phyloP scores from a whole-genome alignment of 2,329 filamentous ascomycete genomes.

The Colletotrichum sp. region DNA sequence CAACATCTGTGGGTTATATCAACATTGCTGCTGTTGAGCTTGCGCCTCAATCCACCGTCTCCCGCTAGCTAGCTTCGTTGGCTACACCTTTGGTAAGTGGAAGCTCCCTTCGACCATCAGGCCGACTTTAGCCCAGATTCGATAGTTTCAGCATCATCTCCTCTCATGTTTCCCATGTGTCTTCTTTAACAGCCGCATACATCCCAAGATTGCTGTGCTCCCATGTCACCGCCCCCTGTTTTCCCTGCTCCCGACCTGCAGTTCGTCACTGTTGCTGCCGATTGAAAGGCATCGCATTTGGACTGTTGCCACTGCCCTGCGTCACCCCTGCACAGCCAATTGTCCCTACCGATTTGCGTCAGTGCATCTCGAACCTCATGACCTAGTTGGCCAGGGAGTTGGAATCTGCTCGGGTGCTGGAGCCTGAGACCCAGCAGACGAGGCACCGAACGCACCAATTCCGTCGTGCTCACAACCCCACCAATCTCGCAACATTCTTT shows the following conservation, averaged over 20 bases:
- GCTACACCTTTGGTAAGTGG: not conserved
- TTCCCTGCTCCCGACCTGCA: not conserved
- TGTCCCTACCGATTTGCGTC: not conserved
- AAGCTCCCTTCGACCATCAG: not conserved
- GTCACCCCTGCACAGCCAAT: not conserved
- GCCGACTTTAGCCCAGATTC: not conserved
- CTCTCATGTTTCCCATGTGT: not conserved
- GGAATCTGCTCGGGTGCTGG: not conserved
- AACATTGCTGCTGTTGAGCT: not conserved
- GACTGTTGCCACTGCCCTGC: not conserved
- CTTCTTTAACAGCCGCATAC: not conserved
- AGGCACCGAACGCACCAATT: not conserved
- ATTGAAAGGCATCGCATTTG: not conserved
- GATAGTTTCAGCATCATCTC: not conserved
- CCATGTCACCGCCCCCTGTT: not conserved
- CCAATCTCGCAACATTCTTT: slow-evolving; percentile 23
- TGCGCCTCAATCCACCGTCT: not conserved
- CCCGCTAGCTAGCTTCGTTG: slow-evolving; percentile 9
- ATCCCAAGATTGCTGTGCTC: not conserved
- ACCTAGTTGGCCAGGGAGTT: not conserved
- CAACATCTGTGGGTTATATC: not conserved
- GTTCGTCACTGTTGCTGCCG: not conserved
- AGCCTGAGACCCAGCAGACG: not conserved
- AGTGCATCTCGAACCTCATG: not conserved
- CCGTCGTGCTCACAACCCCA: slow-evolving; percentile 7